Base-by-base conservation (phyloP, 2,329 filamentous ascomycete species). In the Aspergillus proliferans region DNA sequence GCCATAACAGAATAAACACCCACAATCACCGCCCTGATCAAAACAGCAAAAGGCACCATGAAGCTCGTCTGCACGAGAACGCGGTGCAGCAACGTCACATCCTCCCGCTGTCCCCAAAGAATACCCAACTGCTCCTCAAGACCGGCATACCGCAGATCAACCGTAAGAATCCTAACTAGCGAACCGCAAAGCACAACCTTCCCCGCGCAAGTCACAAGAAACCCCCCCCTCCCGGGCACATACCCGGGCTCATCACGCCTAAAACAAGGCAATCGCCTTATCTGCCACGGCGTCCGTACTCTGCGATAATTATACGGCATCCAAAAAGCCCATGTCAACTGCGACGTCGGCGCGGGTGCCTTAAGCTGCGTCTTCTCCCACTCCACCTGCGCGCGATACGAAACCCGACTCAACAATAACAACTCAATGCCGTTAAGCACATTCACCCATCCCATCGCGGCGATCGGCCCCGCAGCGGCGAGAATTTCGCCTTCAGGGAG, bases 211-310 rank as follows among this genome's bases (percentile, higher is more conserved):
- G 43, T 26, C 2, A 50, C n/a, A 7, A 58, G 39, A 14, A 55
- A 60, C 4, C 7, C 21, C 10, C 34, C 7, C 19, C 47, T 46
- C 3, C 44, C 38, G 8, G 55, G 52, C 3, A 49, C 39, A 28
- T 45, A 45, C 1, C 3, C 14, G 1, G 46, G 43, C 8, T 46
- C 28, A 1, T n/a, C 4, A 12, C n/a, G 21, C 24, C 48, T 21
- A 24, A 53, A 53, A 1, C 8, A 5, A 1, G 55, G 52, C 6
- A 60, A 26, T 4, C 22, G 41, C 5, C n/a, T 15, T 26, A 58
- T 55, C 44, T 57, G 51, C 55, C 56, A 58, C n/a, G 58, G 58
- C 3, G 58, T 58, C 42, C 50, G 47, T 30, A 60, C 52, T 15
- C 58, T 55, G 4, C 58, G 56, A 46, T 55, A 58, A 30, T 60